These are phyloP conservation scores for Metarhizium anisopliae DNA, from an alignment of 2,329 filamentous ascomycete species.

Conservation along the genomic window DNA sequence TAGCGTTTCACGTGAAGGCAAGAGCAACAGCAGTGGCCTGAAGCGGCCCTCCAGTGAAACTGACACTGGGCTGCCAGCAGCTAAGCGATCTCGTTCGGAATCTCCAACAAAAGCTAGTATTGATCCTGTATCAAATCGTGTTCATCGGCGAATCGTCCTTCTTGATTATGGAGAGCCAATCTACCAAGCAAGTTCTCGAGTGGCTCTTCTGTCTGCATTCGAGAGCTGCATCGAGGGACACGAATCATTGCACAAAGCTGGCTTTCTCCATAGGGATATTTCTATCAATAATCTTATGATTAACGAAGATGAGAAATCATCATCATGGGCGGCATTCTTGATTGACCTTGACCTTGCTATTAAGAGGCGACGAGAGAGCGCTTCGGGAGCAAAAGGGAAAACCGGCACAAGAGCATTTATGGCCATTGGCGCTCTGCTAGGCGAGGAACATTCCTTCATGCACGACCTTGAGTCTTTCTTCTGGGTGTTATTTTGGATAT, in stretches of 20 bases:
- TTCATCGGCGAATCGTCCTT: slow-evolving; percentile 32
- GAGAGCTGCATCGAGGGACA: slow-evolving; percentile 28
- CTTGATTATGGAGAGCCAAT: slow-evolving; percentile 31
- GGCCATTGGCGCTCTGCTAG: slow-evolving; percentile 32
- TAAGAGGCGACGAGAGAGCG: slow-evolving; percentile 18
- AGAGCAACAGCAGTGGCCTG: background rate
- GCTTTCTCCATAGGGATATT: slow-evolving; percentile 33
- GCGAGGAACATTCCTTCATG: slow-evolving; percentile 35
- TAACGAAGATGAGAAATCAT: slow-evolving; percentile 31
- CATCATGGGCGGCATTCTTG: slow-evolving; percentile 28
- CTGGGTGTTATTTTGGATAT: slow-evolving; percentile 39
- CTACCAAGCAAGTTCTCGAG: slow-evolving; percentile 29
- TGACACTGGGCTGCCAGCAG: slow-evolving; percentile 14
- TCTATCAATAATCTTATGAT: slow-evolving; percentile 38
- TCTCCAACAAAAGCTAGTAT: slow-evolving; percentile 18
- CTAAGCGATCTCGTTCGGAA: slow-evolving; percentile 21
- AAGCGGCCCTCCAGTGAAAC: slow-evolving; percentile 22
- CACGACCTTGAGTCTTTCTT: slow-evolving; percentile 41
- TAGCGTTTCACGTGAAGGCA: background rate
- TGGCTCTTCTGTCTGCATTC: slow-evolving; percentile 25
- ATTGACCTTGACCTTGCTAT: slow-evolving; percentile 33
- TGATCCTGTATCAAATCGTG: slow-evolving; percentile 19
- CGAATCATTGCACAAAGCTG: slow-evolving; percentile 24
- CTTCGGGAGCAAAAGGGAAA: slow-evolving; percentile 31
- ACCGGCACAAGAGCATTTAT: slow-evolving; percentile 37